Evolutionary conservation across 73 alveolate species (phyloP).

Genomic region (Blepharisma stoltei): DNA sequence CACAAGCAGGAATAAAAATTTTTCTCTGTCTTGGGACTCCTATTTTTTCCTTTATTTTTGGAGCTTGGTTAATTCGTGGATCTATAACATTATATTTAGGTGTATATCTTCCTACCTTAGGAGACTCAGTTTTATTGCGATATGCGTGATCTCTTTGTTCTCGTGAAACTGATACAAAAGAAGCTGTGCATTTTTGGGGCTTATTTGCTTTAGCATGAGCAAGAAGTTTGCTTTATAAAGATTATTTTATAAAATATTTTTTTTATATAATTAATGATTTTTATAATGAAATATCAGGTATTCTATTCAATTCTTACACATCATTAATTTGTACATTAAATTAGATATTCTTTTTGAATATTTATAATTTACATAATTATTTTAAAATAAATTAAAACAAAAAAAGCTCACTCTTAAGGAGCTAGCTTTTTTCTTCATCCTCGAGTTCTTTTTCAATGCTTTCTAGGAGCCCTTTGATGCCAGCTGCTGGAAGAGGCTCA

Average conservation of each 20-base stretch:
- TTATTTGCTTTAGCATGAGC: background rate
- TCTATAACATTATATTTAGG: background rate
- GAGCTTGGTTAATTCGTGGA: conserved; percentile 20
- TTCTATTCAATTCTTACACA: too few species aligned
- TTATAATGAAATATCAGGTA: too few species aligned
- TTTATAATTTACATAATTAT: too few species aligned
- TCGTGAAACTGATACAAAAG: conserved; percentile 21
- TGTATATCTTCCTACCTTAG: background rate
- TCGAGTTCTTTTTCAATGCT: background rate
- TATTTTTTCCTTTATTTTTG: conserved; percentile 1
- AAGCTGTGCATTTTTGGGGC: background rate
- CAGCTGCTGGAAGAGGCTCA: background rate
- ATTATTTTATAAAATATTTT: too few species aligned
- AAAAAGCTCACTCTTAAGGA: too few species aligned
- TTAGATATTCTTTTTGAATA: too few species aligned
- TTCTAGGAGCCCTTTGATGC: background rate
- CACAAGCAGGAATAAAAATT: conserved; percentile 2
- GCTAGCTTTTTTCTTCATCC: background rate
- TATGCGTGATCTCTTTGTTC: background rate
- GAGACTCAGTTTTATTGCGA: conserved; percentile 13
- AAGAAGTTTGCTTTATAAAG: too few species aligned
- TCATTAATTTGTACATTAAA: too few species aligned
- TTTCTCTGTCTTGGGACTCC: background rate
- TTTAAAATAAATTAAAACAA: too few species aligned
- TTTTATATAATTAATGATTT: too few species aligned